These are phyloP conservation scores for Ceratobasidium theobromae DNA, from an alignment of 1,284 basidiomycete species.

Conservation along the genomic window DNA sequence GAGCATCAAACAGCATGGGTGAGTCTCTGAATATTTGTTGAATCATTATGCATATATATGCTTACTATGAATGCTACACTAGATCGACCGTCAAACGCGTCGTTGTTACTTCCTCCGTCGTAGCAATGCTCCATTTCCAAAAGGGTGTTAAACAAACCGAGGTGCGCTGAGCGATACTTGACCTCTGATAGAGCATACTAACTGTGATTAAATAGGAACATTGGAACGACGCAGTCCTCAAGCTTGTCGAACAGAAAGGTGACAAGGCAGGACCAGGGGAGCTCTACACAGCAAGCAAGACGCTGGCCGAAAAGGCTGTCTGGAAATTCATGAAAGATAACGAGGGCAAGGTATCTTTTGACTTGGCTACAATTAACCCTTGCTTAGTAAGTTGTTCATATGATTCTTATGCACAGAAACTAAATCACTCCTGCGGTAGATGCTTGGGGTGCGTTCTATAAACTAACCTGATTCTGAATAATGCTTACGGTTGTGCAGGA, in stretches of 20 bases:
- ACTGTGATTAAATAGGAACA: no score
- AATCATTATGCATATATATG: neutral
- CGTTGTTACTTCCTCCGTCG: neutral
- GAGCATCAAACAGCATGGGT: slow-evolving; percentile 11
- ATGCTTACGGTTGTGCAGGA: neutral
- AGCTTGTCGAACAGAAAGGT: slow-evolving; percentile 39
- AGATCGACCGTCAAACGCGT: neutral
- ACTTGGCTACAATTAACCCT: slow-evolving; percentile 36
- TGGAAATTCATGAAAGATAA: slow-evolving; percentile 43
- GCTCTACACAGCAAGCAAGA: slow-evolving; percentile 44
- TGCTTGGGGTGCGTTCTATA: no score
- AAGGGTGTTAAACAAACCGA: slow-evolving; percentile 7
- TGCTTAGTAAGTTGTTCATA: neutral
- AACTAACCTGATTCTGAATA: no score
- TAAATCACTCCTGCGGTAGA: no score
- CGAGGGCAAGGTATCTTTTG: slow-evolving; percentile 35
- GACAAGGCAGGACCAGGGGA: slow-evolving; percentile 37
- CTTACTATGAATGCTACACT: neutral
- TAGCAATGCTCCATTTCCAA: neutral
- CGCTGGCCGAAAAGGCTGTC: slow-evolving; percentile 42
- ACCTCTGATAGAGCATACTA: no score
- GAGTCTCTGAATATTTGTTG: neutral
- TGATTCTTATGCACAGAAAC: no score
- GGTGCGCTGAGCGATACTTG: no score
- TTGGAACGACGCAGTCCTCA: slow-evolving; percentile 39